Percentiles rank a stretch among this genome's conserved stretches.
These are phyloP conservation scores for Daldinia bambusicola DNA, from an alignment of 495 filamentous ascomycete species.

Conservation along the genomic window DNA sequence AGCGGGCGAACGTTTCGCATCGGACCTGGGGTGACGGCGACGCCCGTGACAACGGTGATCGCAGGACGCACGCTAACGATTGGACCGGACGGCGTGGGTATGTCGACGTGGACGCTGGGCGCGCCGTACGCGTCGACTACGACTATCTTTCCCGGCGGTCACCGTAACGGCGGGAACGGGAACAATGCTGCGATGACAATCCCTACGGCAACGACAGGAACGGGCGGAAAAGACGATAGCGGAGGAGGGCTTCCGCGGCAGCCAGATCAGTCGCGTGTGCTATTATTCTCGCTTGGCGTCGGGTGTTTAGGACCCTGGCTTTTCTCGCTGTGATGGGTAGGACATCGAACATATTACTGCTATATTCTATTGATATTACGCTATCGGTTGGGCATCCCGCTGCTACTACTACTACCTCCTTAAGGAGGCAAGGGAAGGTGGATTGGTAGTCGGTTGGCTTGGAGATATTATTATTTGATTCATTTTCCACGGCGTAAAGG, in stretches of 20 bases:
- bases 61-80: slow-evolving; percentile 58
- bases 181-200: slow-evolving; percentile 36
- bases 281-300: slow-evolving; percentile 37
- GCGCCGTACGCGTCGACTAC: slow-evolving; percentile 57
- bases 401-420: not conserved
- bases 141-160: slow-evolving; percentile 46
- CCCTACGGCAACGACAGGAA: slow-evolving; percentile 30
- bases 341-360: not conserved
- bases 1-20: slow-evolving; percentile 57
- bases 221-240: not conserved
- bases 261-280: not conserved
- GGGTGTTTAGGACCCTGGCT: slow-evolving; percentile 40
- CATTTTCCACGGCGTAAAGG: slow-evolving; percentile 25
- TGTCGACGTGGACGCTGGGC: slow-evolving; percentile 55
- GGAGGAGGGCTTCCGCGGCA: not conserved
- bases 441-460: not conserved
- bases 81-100: slow-evolving; percentile 53
- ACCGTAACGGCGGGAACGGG: not conserved
- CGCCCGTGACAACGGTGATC: slow-evolving; percentile 53
- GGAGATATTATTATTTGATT: not conserved
- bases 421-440: not conserved
- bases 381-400: slow-evolving; percentile 17
- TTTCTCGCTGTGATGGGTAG: slow-evolving; percentile 19
- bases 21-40: slow-evolving; percentile 46
- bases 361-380: slow-evolving; percentile 13